Evolutionary conservation across 352 stramenopile species (phyloP).

Genomic region (Globisporangium viniferum): DNA sequence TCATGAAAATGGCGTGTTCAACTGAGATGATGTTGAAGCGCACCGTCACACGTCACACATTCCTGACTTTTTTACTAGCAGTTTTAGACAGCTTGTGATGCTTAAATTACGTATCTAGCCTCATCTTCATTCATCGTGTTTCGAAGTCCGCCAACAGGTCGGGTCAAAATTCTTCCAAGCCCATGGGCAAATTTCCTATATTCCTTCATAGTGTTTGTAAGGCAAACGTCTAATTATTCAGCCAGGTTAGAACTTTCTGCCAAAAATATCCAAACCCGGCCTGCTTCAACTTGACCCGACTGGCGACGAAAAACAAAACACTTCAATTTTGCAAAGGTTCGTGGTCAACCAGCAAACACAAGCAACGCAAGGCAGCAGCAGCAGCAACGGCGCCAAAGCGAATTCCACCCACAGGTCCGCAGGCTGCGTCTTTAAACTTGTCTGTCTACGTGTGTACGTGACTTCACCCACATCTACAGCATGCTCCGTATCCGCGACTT

Average conservation of each 20-base stretch:
- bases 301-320: background rate
- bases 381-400: background rate
- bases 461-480: background rate
- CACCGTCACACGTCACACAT: background rate
- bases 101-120: background rate
- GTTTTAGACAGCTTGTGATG: background rate
- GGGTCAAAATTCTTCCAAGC: background rate
- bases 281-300: background rate
- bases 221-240: background rate
- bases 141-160: background rate
- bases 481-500: slow-evolving; percentile 14
- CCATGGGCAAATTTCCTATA: background rate
- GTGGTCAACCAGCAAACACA: background rate
- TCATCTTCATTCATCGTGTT: background rate
- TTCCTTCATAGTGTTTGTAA: background rate
- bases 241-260: background rate
- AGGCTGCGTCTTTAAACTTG: background rate
- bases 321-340: background rate
- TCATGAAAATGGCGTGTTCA: background rate
- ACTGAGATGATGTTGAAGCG: background rate
- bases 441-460: background rate
- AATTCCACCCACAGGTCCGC: background rate
- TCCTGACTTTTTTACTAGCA: background rate
- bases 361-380: background rate
- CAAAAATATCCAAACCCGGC: background rate